These are phyloP conservation scores for Mycosphaerella sp. DNA, from an alignment of 2,329 filamentous ascomycete genomes.

Conservation along the genomic window DNA sequence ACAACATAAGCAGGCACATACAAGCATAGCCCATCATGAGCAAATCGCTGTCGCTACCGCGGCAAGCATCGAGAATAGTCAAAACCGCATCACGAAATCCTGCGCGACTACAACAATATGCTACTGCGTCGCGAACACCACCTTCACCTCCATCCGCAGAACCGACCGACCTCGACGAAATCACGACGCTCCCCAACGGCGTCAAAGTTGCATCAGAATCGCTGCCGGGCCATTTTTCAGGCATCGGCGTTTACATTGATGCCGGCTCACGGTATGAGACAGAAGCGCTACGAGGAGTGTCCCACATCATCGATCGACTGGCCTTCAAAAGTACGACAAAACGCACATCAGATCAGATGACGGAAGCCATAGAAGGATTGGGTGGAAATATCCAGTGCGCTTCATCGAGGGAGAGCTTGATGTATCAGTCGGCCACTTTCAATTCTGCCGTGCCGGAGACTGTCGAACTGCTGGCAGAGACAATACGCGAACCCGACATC, in stretches of 20 bases:
- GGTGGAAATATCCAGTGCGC: constrained; percentile 97
- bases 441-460: constrained; percentile 83
- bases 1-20: not conserved
- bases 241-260: constrained; percentile 92
- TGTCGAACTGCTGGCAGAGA: constrained; percentile 81
- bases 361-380: constrained; percentile 77
- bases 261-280: constrained; percentile 93
- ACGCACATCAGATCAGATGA: constrained; percentile 72
- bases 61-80: constrained; percentile 22
- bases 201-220: constrained; percentile 92
- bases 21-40: constrained; percentile 20
- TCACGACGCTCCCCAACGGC: constrained; percentile 87
- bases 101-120: constrained; percentile 22
- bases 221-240: constrained; percentile 87
- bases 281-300: constrained; percentile 74
- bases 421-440: constrained; percentile 99
- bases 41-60: constrained; percentile 28
- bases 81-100: constrained; percentile 14
- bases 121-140: constrained; percentile 22
- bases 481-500: constrained; percentile 77
- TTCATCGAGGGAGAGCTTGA: constrained; percentile 88
- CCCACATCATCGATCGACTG: constrained; percentile 90
- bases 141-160: constrained; percentile 49
- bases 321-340: constrained; percentile 83
- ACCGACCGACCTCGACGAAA: constrained; percentile 75